Base-by-base conservation (phyloP, 805 yeast genomes). In the Komagataella populi region DNA sequence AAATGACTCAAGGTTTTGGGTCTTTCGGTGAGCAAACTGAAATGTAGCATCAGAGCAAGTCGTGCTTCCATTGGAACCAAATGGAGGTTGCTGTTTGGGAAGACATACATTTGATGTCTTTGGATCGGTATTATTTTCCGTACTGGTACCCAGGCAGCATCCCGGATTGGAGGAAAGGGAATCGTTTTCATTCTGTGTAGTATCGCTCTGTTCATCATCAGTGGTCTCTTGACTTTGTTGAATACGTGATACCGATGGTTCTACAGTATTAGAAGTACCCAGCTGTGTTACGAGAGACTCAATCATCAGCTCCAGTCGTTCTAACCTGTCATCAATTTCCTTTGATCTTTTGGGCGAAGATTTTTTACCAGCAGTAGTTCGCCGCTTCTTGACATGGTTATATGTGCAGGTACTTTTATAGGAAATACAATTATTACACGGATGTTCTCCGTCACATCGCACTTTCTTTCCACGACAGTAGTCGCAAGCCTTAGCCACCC, bases 401-500 rank as follows among this genome's bases (percentile, higher is more conserved):
- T 68, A 69, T 0, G 69, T 56, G 56, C 81, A 76, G 2, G 50
- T 50, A 3, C 59, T 53, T 23, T 61, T 61, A 49, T 66, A 68
- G 22, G 56, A 61, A 7, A 57, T 52, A 55, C 83, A 75, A 45
- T 67, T 65, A 6, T 64, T 55, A 55, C 83, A 77, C 3, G 72
- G 72, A 10, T 55, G 53, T 3, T 58, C 60, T 0, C 80, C 78
- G 57, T 77, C 76, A 57, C 83, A 77, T 55, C 74, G 76, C 53
- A 74, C 70, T 56, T 77, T 77, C 46, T 76, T 66, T 51, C 59
- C 59, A 16, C 81, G 62, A 55, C 83, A 77, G 51, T 64, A 66
- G 54, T 72, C 77, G 56, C 83, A 77, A 7, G 80, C 81, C 48
- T 69, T 66, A 4, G 70, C 59, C n/a, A 67, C 66, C 49, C 77